phyloP scores from a whole-genome alignment of 257 asterid species.

The Solanum virginianum region DNA sequence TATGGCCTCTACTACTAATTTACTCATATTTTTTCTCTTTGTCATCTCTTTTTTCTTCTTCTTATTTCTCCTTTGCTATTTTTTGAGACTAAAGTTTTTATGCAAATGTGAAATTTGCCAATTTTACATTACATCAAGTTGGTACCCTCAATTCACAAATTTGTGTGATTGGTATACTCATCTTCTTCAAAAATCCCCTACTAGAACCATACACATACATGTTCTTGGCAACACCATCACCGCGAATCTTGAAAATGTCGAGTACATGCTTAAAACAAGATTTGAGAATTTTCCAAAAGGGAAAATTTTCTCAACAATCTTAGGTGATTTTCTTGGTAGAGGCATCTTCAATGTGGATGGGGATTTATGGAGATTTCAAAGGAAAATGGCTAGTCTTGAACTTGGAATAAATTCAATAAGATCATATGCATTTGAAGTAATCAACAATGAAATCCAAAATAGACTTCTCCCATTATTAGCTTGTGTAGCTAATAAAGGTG shows the following conservation, averaged over 20 bases:
- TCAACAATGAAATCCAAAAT: constrained; percentile 14
- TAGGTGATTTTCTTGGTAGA: constrained; percentile 33
- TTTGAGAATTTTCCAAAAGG: constrained; percentile 35
- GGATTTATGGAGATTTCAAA: constrained; percentile 27
- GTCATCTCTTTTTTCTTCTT: not conserved
- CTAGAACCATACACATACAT: constrained; percentile 46
- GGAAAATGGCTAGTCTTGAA: constrained; percentile 27
- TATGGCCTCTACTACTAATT: not conserved
- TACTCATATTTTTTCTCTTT: not conserved
- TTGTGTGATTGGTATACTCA: constrained; percentile 76
- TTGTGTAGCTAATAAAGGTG: not conserved
- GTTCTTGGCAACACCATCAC: constrained; percentile 50
- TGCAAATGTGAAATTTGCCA: constrained; percentile 50
- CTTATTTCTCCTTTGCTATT: constrained; percentile 2
- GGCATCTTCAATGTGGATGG: constrained; percentile 41
- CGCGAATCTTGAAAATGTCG: constrained; percentile 26
- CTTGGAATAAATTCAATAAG: constrained; percentile 10
- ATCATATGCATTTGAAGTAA: constrained; percentile 25
- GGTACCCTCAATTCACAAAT: constrained; percentile 32
- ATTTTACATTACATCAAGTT: constrained; percentile 28
- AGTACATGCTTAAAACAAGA: constrained; percentile 29
- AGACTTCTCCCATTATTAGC: constrained; percentile 25
- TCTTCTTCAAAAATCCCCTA: constrained; percentile 44
- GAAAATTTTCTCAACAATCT: constrained; percentile 23
- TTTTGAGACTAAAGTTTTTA: constrained; percentile 6